Evolutionary conservation across 805 yeast species (phyloP).

Genomic region (Isabelozyma rhagii): DNA sequence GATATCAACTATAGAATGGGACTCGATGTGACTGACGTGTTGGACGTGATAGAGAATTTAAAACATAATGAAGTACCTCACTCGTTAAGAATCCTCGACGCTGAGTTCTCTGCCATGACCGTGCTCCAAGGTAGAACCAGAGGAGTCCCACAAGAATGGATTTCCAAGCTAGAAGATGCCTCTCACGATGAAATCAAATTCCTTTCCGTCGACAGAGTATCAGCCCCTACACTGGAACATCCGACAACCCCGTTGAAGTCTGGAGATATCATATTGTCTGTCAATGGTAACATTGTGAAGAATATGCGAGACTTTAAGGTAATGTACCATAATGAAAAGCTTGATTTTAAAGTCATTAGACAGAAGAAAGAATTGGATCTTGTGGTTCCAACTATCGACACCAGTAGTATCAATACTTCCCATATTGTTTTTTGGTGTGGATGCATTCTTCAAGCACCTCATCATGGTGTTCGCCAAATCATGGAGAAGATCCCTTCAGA

Average conservation of each 20-base stretch:
- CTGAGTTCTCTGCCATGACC: conserved; percentile 69
- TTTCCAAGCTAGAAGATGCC: conserved; percentile 59
- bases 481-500: conserved; percentile 73
- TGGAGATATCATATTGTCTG: conserved; percentile 77
- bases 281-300: conserved; percentile 62
- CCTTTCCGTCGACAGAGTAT: conserved; percentile 65
- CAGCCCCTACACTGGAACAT: conserved; percentile 40
- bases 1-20: conserved; percentile 74
- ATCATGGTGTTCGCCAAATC: conserved; percentile 85
- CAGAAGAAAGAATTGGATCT: conserved; percentile 61
- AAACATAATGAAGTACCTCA: conserved; percentile 48
- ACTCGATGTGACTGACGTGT: conserved; percentile 66
- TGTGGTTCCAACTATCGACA: conserved; percentile 60
- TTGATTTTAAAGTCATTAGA: conserved; percentile 67
- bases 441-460: conserved; percentile 81
- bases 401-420: conserved; percentile 56
- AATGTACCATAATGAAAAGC: conserved; percentile 37
- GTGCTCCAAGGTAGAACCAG: conserved; percentile 74
- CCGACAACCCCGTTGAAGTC: conserved; percentile 39
- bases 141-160: conserved; percentile 89
- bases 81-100: conserved; percentile 65
- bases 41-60: conserved; percentile 53
- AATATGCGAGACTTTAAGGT: conserved; percentile 64
- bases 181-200: conserved; percentile 69
- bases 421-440: conserved; percentile 82